Base-by-base conservation (phyloP, 257 asterid species). In the Eustoma russellianum region DNA sequence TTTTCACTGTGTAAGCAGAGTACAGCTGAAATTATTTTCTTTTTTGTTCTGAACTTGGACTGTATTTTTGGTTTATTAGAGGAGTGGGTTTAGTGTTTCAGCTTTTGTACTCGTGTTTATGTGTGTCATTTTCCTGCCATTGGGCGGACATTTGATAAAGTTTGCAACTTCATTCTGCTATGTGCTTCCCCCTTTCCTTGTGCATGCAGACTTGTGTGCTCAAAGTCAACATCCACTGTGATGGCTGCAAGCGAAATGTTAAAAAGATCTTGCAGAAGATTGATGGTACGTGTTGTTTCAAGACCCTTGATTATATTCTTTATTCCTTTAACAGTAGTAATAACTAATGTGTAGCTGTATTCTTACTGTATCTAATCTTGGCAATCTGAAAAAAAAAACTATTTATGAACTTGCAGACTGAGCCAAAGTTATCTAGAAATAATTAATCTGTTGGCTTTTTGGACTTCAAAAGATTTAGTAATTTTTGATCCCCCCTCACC, bases 191-290 rank as follows among this genome's bases (percentile, higher is more conserved):
- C 7, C 9, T 76, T 73, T 73, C 80, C 79, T 74, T 79, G 79
- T 74, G 41, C n/a, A n/a, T n/a, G n/a, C 93, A 88, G 97, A 88
- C 93, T 61, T 88, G 95, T 77, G 95, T 74, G 14, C 90, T 88
- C 17, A 88, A 85, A 64, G 95, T 88, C 79, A 80, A 82, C 72
- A 84, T 88, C 58, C 97, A 88, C 83, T 84, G 97, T 66, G 97
- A 88, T 65, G 97, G 95, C 0, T 88, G 97, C 70, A 88, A 82
- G 75, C 78, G 74, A 8, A 82, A 84, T 68, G 96, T 88, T 51
- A 88, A 88, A 85, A 88, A 88, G 71, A 88, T 81, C 77, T 60
- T 87, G 76, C 94, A 88, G 74, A 88, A 85, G 74, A 82, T 88
- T 70, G 96, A 88, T 34, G 96, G 96, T 84, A 74, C 50, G 28